Base-by-base conservation (phyloP, 495 filamentous ascomycete species). In the Staphylotrichum tortipilum region DNA sequence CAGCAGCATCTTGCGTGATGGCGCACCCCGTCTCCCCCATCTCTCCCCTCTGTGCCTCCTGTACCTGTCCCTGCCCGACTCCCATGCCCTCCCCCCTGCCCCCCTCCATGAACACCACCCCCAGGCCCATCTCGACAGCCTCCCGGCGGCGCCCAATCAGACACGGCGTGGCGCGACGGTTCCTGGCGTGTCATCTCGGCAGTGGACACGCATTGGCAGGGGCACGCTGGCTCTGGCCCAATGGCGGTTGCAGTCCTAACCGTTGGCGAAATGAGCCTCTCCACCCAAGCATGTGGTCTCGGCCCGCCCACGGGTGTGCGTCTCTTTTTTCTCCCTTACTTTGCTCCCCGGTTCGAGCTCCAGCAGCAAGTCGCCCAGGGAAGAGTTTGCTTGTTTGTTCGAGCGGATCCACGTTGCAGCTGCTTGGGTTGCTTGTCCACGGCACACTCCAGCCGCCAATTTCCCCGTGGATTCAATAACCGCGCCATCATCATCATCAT, bases 161-260 rank as follows among this genome's bases (percentile, higher is more conserved):
- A 29, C 17, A 11, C 4, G 34, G 17, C 10, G 24, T 7, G 15
- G 34, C 6, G 7, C 4, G 23, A 28, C 12, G 24, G 49, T 56
- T 56, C 54, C 49, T 52, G 54, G 45, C 11, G 34, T 45, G 37
- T 52, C 53, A 52, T 56, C 53, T 56, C 53, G 53, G 53, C 48
- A 56, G 35, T 50, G 49, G 42, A 40, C 36, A 38, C 31, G 17
- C 24, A 22, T 44, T 24, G 31, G 22, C 53, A 56, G 48, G 53
- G 53, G 42, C 24, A 52, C 48, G 19, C 17, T 3, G 0, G 22
- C 1, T 5, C 14, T 42, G 34, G 36, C 36, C 53, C 53, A 56
- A 52, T 56, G 22, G 31, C 5, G 44, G 30, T 15, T 22, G 43
- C 43, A 41, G 34, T 10, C 6, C 19, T n/a, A 38, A 38, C 45